These are phyloP conservation scores for Naganishia sp. DNA, from an alignment of 1,284 basidiomycete genomes.

Conservation along the genomic window DNA sequence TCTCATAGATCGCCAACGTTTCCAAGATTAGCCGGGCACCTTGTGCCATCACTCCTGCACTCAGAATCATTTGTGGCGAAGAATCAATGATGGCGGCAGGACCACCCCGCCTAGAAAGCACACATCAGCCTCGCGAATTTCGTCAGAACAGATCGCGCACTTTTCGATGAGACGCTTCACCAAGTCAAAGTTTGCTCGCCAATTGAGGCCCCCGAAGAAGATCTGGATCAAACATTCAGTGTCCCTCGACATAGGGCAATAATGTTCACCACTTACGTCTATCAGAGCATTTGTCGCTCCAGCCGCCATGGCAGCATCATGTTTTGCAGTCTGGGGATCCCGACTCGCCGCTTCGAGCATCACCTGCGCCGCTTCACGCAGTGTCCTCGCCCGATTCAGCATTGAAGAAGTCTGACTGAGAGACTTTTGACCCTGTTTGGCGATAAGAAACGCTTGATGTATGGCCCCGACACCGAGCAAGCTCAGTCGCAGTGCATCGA, in stretches of 20 bases:
- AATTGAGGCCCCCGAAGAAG: conserved; percentile 56
- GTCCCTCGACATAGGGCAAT: neutral
- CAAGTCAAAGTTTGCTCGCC: conserved; percentile 56
- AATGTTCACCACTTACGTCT: conserved; percentile 2
- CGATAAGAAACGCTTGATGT: conserved; percentile 54
- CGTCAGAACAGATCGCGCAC: conserved; percentile 40
- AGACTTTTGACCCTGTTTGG: conserved; percentile 43
- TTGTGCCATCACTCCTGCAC: conserved; percentile 53
- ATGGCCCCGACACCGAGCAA: conserved; percentile 55
- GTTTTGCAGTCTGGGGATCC: conserved; percentile 8
- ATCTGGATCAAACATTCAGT: conserved; percentile 51
- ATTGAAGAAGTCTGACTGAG: conserved; percentile 45
- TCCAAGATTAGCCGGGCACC: conserved; percentile 56
- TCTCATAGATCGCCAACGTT: conserved; percentile 58
- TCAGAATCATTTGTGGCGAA: conserved; percentile 41
- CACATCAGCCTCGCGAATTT: too few species aligned
- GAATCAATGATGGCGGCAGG: conserved; percentile 49
- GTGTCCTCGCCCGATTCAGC: conserved; percentile 36
- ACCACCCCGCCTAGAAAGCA: conserved; percentile 49
- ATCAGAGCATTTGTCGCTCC: conserved; percentile 23
- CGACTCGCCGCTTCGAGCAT: conserved; percentile 15
- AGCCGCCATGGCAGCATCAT: conserved; percentile 26
- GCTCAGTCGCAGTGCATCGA: conserved; percentile 53
- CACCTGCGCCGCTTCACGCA: conserved; percentile 16
- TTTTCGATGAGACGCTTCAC: conserved; percentile 55